These are phyloP conservation scores for Draba incana DNA, from an alignment of 345 rosid species.

Conservation along the genomic window DNA sequence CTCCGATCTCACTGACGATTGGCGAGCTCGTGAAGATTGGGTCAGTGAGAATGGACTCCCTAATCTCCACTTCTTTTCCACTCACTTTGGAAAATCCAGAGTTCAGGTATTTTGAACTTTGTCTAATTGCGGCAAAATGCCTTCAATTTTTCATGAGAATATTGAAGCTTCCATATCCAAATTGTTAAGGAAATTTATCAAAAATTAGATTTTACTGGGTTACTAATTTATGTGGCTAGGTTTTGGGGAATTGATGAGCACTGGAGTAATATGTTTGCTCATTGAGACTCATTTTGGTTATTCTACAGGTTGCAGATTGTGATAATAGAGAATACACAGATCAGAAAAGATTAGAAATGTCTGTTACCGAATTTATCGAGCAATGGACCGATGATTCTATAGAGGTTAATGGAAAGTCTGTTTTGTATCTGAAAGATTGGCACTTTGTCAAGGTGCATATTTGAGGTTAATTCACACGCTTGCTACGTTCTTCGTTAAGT, in stretches of 20 bases:
- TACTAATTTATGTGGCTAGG: background rate
- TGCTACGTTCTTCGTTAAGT: constrained; percentile 1
- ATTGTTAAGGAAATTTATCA: background rate
- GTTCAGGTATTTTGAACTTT: constrained; percentile 59
- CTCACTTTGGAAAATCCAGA: constrained; percentile 71
- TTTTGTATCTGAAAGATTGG: constrained; percentile 92
- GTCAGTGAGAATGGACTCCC: constrained; percentile 58
- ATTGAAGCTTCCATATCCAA: constrained; percentile 1
- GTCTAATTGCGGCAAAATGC: background rate
- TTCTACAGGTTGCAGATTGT: constrained; percentile 79
- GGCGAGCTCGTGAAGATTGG: constrained; percentile 88
- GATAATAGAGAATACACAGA: constrained; percentile 74
- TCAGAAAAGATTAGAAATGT: constrained; percentile 86
- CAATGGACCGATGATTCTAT: constrained; percentile 49
- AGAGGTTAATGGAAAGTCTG: constrained; percentile 36
- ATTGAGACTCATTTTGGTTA: constrained; percentile 2
- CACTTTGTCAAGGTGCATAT: constrained; percentile 80
- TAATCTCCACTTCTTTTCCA: constrained; percentile 60
- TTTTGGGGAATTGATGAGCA: background rate
- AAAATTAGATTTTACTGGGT: constrained; percentile 3
- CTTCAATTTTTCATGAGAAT: background rate
- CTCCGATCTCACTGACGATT: constrained; percentile 73
- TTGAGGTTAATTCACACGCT: constrained; percentile 27
- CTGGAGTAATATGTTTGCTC: background rate
- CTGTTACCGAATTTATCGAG: constrained; percentile 64